Percentiles rank a stretch among this genome's conserved stretches.
phyloP scores from a whole-genome alignment of 2,329 filamentous ascomycete genomes.

The Aspergillus japonicus region DNA sequence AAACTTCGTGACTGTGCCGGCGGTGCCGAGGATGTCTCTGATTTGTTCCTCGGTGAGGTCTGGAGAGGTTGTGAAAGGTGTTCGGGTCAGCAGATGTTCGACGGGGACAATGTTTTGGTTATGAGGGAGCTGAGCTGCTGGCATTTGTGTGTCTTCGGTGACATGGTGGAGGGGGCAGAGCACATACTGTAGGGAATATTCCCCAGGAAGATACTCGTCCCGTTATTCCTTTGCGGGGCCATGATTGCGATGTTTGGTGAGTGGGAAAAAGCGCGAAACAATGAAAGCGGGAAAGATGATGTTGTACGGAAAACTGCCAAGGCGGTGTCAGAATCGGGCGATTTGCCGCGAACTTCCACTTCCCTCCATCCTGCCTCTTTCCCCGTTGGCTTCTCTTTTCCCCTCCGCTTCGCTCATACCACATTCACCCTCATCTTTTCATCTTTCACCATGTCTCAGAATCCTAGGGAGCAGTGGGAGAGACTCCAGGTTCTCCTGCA shows the following conservation, averaged over 20 bases:
- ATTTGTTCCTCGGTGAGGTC: constrained; percentile 96
- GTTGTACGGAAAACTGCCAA: constrained; percentile 9
- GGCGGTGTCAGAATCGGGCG: constrained; percentile 29
- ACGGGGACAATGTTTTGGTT: neutral
- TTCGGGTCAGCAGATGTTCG: neutral
- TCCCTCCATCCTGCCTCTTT: constrained; percentile 26
- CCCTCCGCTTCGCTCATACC: constrained; percentile 2
- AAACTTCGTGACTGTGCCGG: constrained; percentile 87
- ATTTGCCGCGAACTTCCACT: constrained; percentile 23
- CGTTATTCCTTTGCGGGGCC: constrained; percentile 43
- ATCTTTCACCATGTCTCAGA: constrained; percentile 45
- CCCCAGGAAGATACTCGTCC: constrained; percentile 49
- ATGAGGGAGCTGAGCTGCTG: neutral
- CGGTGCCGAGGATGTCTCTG: constrained; percentile 85
- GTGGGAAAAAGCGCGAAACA: neutral
- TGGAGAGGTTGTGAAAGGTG: constrained; percentile 39
- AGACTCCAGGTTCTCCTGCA: constrained; percentile 63
- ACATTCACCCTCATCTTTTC: constrained; percentile 6
- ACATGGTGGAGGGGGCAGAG: constrained; percentile 39
- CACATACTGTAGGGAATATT: constrained; percentile 70
- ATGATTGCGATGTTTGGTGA: constrained; percentile 27
- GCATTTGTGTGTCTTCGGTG: constrained; percentile 18
- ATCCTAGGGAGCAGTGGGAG: constrained; percentile 66
- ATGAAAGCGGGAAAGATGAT: neutral
- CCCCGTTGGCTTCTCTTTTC: constrained; percentile 22